These are phyloP conservation scores for Trichoderma lentiforme DNA, from an alignment of 2,329 filamentous ascomycete genomes.

Conservation along the genomic window DNA sequence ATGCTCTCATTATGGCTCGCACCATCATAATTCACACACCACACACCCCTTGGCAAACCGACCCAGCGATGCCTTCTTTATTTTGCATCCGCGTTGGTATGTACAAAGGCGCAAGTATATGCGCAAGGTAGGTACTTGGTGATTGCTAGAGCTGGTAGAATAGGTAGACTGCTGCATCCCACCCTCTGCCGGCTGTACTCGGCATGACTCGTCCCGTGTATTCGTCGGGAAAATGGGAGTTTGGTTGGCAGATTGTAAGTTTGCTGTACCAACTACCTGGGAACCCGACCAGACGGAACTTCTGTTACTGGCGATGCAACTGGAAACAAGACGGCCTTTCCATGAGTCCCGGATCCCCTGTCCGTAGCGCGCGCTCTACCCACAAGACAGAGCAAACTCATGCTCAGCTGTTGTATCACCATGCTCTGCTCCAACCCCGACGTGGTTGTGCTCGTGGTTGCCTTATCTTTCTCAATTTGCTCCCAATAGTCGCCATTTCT, in stretches of 20 bases:
- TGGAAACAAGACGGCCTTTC: background rate
- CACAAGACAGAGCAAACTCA: background rate
- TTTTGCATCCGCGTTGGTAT: background rate
- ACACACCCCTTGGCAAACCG: background rate
- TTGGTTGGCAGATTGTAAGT: background rate
- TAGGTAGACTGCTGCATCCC: background rate
- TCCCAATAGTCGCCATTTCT: background rate
- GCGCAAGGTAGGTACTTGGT: background rate
- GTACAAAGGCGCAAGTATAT: background rate
- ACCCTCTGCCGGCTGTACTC: background rate
- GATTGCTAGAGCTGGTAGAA: background rate
- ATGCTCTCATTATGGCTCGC: conserved; percentile 7
- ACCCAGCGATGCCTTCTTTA: background rate
- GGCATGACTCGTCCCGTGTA: background rate
- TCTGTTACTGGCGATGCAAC: background rate
- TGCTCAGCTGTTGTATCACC: background rate
- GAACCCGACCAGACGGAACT: background rate
- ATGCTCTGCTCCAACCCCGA: background rate
- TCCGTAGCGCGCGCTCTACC: background rate
- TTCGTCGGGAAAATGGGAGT: background rate
- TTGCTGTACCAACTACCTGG: background rate
- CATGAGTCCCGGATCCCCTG: background rate
- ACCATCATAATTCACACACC: background rate
- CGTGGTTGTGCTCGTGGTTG: background rate
- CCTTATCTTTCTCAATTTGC: background rate